Base-by-base conservation (phyloP, 495 filamentous ascomycete species). In the Penicillium nucicola region DNA sequence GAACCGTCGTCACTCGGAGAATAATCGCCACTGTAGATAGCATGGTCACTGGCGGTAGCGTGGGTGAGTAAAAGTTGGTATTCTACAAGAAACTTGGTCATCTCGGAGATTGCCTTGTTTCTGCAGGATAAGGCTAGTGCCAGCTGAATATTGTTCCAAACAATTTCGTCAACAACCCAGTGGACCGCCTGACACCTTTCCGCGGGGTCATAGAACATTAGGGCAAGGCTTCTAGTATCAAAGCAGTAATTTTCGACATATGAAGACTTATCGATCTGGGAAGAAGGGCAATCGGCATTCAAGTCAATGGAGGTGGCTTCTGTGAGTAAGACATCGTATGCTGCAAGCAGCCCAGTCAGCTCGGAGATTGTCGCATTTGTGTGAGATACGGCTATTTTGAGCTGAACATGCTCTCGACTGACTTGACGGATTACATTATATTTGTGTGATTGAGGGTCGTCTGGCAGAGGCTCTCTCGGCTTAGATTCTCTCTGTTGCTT, bases 61-160 rank as follows among this genome's bases (percentile, higher is more conserved):
- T 42, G 40, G 5, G 40, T 15, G 1, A 42, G 40, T 23, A 42
- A 15, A 6, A 42, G 17, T 28, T 42, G 22, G 14, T 55, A 50
- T 40, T 60, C 57, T 36, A 48, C 50, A 3, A 63, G 39, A 19
- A 45, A 47, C 2, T 22, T 15, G 33, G 42, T 44, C 13, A 60
- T 45, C 1, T 14, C 15, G 3, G 23, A 32, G 3, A 57, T 47
- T 12, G 19, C 48, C 1, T 48, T 11, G 8, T 30, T 22, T 15
- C 57, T 47, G 20, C 48, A 18, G 13, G 35, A 14, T 5, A 63
- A 35, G 11, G 52, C 32, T 25, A 46, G 22, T 13, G 42, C 38
- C n/a, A 63, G 50, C 11, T 22, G 36, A 17, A 42, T 6, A 8
- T 53, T 57, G 3, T 45, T 39, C 3, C 20, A 13, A 5, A 11